These are phyloP conservation scores for Lonicera japonica DNA, from an alignment of 129 eudicot genomes.

Conservation along the genomic window DNA sequence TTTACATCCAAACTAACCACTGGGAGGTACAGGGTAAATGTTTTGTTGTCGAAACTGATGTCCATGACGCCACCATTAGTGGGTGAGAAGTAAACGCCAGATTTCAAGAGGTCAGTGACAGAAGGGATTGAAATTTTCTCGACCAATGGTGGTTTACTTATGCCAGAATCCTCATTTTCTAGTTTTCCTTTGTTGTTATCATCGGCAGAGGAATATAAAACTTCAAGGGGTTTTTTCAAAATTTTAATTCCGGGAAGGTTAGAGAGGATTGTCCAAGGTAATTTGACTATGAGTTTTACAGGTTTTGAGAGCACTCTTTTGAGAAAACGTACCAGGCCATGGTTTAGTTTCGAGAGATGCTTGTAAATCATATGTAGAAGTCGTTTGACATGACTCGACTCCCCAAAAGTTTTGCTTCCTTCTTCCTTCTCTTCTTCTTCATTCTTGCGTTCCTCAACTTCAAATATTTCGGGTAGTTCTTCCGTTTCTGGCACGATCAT, in stretches of 20 bases:
- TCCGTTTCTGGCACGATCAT: conserved; percentile 36
- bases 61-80: conserved; percentile 36
- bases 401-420: neutral
- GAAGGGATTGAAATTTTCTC: conserved; percentile 81
- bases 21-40: conserved; percentile 39
- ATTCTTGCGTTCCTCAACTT: conserved; percentile 12
- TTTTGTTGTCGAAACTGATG: conserved; percentile 34
- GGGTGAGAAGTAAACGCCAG: conserved; percentile 44
- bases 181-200: conserved; percentile 15
- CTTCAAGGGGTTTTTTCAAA: conserved; percentile 33
- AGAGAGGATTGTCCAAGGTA: conserved; percentile 47
- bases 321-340: conserved; percentile 7
- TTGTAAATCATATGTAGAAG: conserved; percentile 8
- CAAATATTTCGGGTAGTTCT: conserved; percentile 16
- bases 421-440: conserved; percentile 12
- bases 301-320: conserved; percentile 27
- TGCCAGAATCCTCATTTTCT: neutral
- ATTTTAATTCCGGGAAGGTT: conserved; percentile 40
- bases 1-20: conserved; percentile 41
- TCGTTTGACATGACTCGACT: conserved; percentile 6
- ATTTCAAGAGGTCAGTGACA: conserved; percentile 40
- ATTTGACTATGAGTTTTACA: conserved; percentile 16
- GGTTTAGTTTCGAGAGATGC: conserved; percentile 17
- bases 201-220: neutral
- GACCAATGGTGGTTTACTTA: conserved; percentile 27